These are phyloP conservation scores for Paramecium bursaria DNA, from an alignment of 73 alveolate species.

Conservation along the genomic window DNA sequence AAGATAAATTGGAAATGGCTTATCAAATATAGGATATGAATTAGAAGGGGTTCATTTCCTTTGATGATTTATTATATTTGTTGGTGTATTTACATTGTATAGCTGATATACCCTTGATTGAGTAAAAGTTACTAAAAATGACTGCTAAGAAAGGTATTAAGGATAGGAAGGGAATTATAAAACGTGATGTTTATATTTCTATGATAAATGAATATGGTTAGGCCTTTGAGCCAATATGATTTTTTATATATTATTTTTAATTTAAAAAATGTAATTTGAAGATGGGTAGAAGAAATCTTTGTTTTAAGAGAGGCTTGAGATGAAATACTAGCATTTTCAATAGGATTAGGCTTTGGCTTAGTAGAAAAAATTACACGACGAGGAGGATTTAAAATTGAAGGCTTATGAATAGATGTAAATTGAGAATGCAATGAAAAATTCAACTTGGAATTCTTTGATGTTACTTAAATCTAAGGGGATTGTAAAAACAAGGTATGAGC, in stretches of 20 bases:
- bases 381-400: slow-evolving; percentile 6
- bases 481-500: slow-evolving; percentile 16
- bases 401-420: slow-evolving; percentile 59
- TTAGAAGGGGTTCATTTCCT: not conserved
- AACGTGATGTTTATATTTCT: not conserved
- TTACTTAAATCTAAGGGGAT: slow-evolving; percentile 34
- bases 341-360: too few species aligned
- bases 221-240: slow-evolving; percentile 20
- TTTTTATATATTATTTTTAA: too few species aligned
- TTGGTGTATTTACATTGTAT: slow-evolving; percentile 9
- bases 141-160: not conserved
- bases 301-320: too few species aligned
- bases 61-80: slow-evolving; percentile 3
- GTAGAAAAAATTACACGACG: too few species aligned
- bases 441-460: slow-evolving; percentile 56
- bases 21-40: not conserved
- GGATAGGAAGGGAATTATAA: slow-evolving; percentile 25
- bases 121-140: slow-evolving; percentile 37
- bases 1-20: slow-evolving; percentile 35
- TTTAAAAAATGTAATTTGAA: too few species aligned
- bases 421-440: slow-evolving; percentile 58
- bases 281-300: too few species aligned
- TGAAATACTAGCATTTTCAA: too few species aligned
- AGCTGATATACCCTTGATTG: not conserved
- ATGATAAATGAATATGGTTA: slow-evolving; percentile 42